A percentile compares a stretch with the other conserved stretches of the same genome.
These are phyloP conservation scores for Plenodomus lindquistii DNA, from an alignment of 2,329 filamentous ascomycete species.

Conservation along the genomic window DNA sequence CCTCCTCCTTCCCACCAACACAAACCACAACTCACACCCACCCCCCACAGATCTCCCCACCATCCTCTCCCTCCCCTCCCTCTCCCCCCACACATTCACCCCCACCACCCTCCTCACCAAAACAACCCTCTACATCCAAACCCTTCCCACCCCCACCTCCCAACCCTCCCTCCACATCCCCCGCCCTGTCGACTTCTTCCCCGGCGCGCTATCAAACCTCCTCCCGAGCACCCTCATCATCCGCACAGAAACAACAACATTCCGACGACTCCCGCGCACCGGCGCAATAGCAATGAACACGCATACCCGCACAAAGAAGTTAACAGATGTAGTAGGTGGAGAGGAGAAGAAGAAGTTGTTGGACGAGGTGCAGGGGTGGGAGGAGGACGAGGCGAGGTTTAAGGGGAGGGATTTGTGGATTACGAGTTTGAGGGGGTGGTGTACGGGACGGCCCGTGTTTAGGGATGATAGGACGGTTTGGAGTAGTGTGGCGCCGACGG, in stretches of 20 bases:
- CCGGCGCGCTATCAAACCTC: constrained; percentile 28
- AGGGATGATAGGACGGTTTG: constrained; percentile 11
- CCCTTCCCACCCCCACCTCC: constrained; percentile 42
- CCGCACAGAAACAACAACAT: constrained; percentile 56
- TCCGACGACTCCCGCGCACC: constrained; percentile 50
- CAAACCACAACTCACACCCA: not conserved
- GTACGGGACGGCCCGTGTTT: constrained; percentile 9
- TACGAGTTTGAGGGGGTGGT: constrained; percentile 22
- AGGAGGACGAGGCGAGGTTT: constrained; percentile 19
- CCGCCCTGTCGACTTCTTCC: constrained; percentile 43
- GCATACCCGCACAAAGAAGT: constrained; percentile 49
- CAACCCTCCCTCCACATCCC: constrained; percentile 52
- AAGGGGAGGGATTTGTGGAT: constrained; percentile 35
- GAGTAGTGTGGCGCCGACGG: not conserved
- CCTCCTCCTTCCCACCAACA: too few relatives aligned
- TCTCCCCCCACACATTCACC: constrained; percentile 52
- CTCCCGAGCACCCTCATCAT: constrained; percentile 49
- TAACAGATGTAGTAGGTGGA: constrained; percentile 14
- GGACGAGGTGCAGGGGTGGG: constrained; percentile 28
- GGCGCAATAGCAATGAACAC: constrained; percentile 56
- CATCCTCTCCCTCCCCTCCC: constrained; percentile 22
- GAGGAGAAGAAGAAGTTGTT: constrained; percentile 15
- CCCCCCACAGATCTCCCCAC: constrained; percentile 13
- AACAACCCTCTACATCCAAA: constrained; percentile 56
- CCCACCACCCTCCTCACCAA: constrained; percentile 25